phyloP scores from a whole-genome alignment of 108 stramenopile species.

The Nitzschia inconspicua region DNA sequence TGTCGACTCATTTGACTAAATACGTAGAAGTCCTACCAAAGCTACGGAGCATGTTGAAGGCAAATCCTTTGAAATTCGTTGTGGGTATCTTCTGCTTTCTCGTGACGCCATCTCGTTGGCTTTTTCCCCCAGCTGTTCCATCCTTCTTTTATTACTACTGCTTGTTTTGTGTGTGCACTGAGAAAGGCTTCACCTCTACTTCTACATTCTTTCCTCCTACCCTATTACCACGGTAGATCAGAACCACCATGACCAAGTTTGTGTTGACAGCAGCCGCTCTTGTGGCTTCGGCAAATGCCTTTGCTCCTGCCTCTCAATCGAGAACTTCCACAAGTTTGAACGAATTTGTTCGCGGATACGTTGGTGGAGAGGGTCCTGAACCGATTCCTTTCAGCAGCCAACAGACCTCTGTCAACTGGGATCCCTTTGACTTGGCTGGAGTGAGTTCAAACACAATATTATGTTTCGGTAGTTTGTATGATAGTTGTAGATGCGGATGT shows the following conservation, averaged over 20 bases:
- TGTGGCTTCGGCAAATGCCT: conserved; percentile 57
- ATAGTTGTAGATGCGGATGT: neutral
- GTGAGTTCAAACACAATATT: conserved; percentile 25
- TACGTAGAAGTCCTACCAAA: neutral
- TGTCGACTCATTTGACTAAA: neutral
- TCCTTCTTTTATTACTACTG: neutral
- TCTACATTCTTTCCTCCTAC: too few species aligned
- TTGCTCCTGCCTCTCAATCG: conserved; percentile 36
- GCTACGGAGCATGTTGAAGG: neutral
- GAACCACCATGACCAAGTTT: conserved; percentile 51
- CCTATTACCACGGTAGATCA: neutral
- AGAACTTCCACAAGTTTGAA: conserved; percentile 38
- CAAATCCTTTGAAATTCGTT: too few species aligned
- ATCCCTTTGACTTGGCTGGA: conserved; percentile 70
- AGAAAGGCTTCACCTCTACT: too few species aligned
- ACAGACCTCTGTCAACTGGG: conserved; percentile 32
- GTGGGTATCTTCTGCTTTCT: too few species aligned
- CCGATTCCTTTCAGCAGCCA: conserved; percentile 8
- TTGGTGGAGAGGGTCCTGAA: conserved; percentile 64
- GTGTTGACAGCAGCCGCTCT: conserved; percentile 42
- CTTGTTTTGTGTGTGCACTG: neutral
- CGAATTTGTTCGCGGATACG: conserved; percentile 44
- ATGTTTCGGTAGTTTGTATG: neutral
- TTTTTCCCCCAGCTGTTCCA: too few species aligned
- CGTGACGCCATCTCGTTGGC: too few species aligned